Conservation (phyloP, 257 asterid genomes). For the Lithospermum erythrorhizon region DNA sequence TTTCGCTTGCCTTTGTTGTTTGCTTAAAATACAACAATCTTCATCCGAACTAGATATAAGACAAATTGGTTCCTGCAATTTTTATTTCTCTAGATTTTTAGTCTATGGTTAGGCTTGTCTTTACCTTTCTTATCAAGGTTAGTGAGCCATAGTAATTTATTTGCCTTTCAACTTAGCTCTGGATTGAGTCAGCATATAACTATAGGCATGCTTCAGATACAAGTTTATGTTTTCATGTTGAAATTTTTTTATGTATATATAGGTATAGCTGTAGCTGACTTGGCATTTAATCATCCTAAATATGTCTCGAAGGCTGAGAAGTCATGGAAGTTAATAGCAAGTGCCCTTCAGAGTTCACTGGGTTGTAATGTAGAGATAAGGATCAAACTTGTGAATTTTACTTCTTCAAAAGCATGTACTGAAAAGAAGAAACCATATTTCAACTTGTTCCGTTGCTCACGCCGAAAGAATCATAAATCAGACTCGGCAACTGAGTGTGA, state of each 20-base stretch:
- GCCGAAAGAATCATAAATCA: constrained; percentile 35
- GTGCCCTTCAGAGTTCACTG: constrained; percentile 58
- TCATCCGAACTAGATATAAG: too few species aligned
- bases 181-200: too few species aligned
- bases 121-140: too few species aligned
- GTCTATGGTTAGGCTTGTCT: too few species aligned
- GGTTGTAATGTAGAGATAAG: constrained; percentile 73
- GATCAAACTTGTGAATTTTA: constrained; percentile 27
- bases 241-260: neutral
- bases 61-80: too few species aligned
- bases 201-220: neutral
- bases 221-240: neutral
- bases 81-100: too few species aligned
- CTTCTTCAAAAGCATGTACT: constrained; percentile 14
- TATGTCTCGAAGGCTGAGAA: constrained; percentile 66
- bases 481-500: constrained; percentile 30
- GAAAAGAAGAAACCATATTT: constrained; percentile 34
- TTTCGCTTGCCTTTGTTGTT: too few species aligned
- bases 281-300: constrained; percentile 58
- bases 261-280: constrained; percentile 70
- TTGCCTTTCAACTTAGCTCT: too few species aligned
- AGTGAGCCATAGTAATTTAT: too few species aligned
- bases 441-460: constrained; percentile 57
- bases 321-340: constrained; percentile 75
- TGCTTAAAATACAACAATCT: too few species aligned